phyloP scores from a whole-genome alignment of 1,284 basidiomycete species.

The Anthracocystis walkeri region DNA sequence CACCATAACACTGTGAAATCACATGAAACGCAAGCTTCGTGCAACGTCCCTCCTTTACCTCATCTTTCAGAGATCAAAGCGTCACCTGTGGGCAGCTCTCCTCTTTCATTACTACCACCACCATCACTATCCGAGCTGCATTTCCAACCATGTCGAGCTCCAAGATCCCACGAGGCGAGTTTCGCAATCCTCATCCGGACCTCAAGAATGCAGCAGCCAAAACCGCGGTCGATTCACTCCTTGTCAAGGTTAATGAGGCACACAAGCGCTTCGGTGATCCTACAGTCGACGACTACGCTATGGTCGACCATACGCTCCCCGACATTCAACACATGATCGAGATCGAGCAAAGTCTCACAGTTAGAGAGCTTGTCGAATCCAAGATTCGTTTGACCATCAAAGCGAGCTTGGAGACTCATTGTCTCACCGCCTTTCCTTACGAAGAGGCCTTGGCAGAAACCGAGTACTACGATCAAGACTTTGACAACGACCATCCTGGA shows the following conservation, averaged over 20 bases:
- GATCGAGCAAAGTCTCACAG: neutral
- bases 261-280: conserved; percentile 19
- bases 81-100: neutral
- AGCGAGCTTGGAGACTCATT: conserved; percentile 41
- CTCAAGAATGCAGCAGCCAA: conserved; percentile 19
- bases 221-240: conserved; percentile 25
- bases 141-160: conserved; percentile 8
- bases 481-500: neutral
- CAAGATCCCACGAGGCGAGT: conserved; percentile 22
- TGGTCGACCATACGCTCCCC: conserved; percentile 1
- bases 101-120: neutral
- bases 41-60: neutral
- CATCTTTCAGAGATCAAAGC: neutral
- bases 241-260: conserved; percentile 17
- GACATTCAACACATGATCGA: conserved; percentile 3
- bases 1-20: too few relatives aligned
- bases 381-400: conserved; percentile 28
- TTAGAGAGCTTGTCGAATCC: conserved; percentile 21
- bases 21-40: neutral
- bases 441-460: conserved; percentile 17
- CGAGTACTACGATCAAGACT: neutral
- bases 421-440: conserved; percentile 45
- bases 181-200: conserved; percentile 25
- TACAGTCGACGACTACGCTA: conserved; percentile 9
- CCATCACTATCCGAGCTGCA: neutral